Base-by-base conservation (phyloP, 2,329 filamentous ascomycete genomes). In the Pseudocercospora musae region DNA sequence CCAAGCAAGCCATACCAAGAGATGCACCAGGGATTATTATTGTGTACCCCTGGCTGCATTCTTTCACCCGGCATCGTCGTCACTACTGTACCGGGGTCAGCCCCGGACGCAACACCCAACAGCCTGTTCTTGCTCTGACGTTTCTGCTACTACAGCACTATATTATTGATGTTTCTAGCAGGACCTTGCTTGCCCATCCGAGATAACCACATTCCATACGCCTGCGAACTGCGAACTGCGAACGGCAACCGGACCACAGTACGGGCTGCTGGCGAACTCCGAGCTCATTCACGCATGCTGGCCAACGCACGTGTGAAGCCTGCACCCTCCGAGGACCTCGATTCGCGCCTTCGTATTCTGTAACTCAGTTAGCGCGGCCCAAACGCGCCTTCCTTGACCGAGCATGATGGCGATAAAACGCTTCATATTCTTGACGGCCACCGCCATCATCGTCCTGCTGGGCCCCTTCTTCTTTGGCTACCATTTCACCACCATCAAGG, bases 401-500 rank as follows among this genome's bases (percentile, higher is more conserved):
- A 60, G 29, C 20, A 68, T 68, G 66, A 60, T 63, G 46, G 57
- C 59, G 18, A 40, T 50, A 4, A 65, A 58, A 48, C 61, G 63
- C 15, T 60, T 68, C 40, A 25, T 55, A 49, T 62, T 60, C 48
- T 52, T 68, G 31, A 58, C 62, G 33, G 52, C 57, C 5, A 50
- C 54, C n/a, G 63, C 63, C 40, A 20, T 59, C 50, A 13, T 53
- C 23, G 52, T 67, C 33, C 53, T 69, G 2, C 15, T 66, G n/a
- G 62, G 57, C 3, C 65, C 65, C 5, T 67, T 69, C 42, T 55
- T 69, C 57, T 66, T 66, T 21, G 65, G 63, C 20, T 66, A 67
- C 44, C 63, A 69, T 56, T 65, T 69, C 44, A 59, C 61, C 21
- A 60, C 59, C 13, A 64, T 68, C 37, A 59, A 60, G 23, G 56